phyloP scores from a whole-genome alignment of 306 rosid genomes.

The Lotus japonicus region DNA sequence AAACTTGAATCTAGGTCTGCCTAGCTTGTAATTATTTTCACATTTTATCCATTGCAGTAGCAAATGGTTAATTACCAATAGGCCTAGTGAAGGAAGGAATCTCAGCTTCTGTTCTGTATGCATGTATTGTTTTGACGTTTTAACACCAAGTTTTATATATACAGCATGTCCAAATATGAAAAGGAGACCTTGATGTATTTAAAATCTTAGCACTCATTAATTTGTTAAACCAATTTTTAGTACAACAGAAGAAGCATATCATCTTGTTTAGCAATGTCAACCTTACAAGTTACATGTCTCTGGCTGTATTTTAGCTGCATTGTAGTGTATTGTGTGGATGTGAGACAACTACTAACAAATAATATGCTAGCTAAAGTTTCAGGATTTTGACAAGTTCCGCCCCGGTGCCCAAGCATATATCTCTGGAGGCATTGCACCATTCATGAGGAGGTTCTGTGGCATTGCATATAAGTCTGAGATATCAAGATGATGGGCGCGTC shows the following conservation, averaged over 20 bases:
- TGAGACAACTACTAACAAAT: conserved; percentile 5
- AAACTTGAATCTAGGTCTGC: neutral
- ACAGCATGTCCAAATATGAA: neutral
- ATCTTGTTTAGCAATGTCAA: conserved; percentile 13
- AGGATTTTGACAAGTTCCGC: conserved; percentile 51
- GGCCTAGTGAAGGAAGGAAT: neutral
- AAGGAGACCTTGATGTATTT: conserved; percentile 2
- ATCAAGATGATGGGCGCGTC: conserved; percentile 57
- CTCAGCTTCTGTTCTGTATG: neutral
- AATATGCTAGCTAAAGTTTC: conserved; percentile 14
- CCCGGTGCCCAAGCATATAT: conserved; percentile 63
- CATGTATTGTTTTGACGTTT: neutral
- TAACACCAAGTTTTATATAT: neutral
- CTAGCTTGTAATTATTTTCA: neutral
- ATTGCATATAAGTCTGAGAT: conserved; percentile 58
- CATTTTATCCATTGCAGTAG: neutral
- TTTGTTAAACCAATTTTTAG: conserved; percentile 9
- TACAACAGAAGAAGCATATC: conserved; percentile 21
- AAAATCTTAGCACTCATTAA: conserved; percentile 16
- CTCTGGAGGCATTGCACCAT: conserved; percentile 60
- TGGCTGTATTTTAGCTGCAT: conserved; percentile 3
- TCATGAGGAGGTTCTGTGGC: conserved; percentile 68
- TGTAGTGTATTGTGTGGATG: conserved; percentile 10
- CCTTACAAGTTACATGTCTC: conserved; percentile 11
- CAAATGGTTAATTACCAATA: neutral